Evolutionary conservation across 306 rosid genomes (phyloP).

Genomic region (Luffa acutangula): DNA sequence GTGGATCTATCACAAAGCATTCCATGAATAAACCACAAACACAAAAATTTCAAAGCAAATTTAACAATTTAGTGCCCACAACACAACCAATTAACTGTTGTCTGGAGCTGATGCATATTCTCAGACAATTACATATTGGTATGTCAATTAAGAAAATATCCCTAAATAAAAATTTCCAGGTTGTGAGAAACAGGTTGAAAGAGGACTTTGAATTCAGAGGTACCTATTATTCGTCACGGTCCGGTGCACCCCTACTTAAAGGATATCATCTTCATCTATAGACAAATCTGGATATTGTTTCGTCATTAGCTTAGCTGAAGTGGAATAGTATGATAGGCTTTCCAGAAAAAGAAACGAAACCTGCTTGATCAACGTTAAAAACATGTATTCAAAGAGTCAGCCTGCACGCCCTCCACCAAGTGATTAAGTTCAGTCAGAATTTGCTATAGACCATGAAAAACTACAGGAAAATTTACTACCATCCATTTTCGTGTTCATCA

Average conservation of each 20-base stretch:
- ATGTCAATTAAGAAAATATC: neutral
- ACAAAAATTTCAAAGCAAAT: neutral
- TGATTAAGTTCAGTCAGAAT: neutral
- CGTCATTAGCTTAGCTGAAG: constrained; percentile 5
- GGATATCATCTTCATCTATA: no score
- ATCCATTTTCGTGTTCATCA: neutral
- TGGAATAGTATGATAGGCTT: neutral
- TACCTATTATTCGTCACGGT: neutral
- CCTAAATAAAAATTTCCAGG: neutral
- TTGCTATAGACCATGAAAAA: neutral
- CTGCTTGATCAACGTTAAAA: neutral
- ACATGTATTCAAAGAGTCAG: neutral
- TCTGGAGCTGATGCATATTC: neutral
- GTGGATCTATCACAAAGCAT: neutral
- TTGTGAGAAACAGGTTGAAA: neutral
- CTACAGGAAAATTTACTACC: neutral
- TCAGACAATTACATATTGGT: neutral
- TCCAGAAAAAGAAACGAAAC: no score
- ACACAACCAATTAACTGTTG: neutral
- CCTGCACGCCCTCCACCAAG: neutral
- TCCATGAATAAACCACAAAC: neutral
- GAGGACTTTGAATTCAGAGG: neutral
- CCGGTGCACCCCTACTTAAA: neutral
- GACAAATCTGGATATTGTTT: neutral
- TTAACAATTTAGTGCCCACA: neutral